Evolutionary conservation across 2,329 filamentous ascomycete genomes (phyloP), one percentile per base, ranked within the genome.

Genomic region (Parastagonospora avenae): DNA sequence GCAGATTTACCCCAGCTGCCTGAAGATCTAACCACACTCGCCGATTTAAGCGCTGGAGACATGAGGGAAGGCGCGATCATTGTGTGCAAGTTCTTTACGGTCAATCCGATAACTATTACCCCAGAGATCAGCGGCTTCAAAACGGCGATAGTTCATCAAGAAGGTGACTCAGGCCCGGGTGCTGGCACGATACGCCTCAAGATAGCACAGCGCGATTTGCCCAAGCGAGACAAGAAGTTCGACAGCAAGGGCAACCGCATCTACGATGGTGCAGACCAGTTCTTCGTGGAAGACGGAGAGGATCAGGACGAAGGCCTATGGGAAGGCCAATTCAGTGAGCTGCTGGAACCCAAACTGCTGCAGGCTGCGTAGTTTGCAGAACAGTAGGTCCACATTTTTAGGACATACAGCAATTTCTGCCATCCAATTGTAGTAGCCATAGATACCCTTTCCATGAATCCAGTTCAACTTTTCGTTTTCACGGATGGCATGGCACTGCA

Each of bases 211-310:
- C 83, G 89, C 27, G 89, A 95, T 65, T 77, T 87, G 41, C 74
- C 81, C 10, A 73, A 51, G 40, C 80, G 83, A 46, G 69, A 85
- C 55, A 87, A 83, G 63, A 70, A 75, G 14, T 86, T 85, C 57
- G 86, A 93, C 60, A 80, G 85, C 33, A 87, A 88, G 0, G 91
- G 91, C 0, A 79, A 88, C 54, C 82, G 91, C 8, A 74, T 91
- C 8, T 96, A 93, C 62, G 85, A 82, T 55, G 89, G 86, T 50
- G 83, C 83, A 9, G 67, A 68, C 7, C 81, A 57, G 8, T 64
- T 71, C 31, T 54, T 55, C 16, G 57, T 71, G 59, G 54, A 51
- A 12, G 62, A 60, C 4, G 66, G 64, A 6, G 66, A 64, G 4
- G 64, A 64, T 3, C 3, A 24, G 31, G 64, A 70, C 7, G 59